Base-by-base conservation (phyloP, 2,329 filamentous ascomycete species). In the Cyphellophora europaea region DNA sequence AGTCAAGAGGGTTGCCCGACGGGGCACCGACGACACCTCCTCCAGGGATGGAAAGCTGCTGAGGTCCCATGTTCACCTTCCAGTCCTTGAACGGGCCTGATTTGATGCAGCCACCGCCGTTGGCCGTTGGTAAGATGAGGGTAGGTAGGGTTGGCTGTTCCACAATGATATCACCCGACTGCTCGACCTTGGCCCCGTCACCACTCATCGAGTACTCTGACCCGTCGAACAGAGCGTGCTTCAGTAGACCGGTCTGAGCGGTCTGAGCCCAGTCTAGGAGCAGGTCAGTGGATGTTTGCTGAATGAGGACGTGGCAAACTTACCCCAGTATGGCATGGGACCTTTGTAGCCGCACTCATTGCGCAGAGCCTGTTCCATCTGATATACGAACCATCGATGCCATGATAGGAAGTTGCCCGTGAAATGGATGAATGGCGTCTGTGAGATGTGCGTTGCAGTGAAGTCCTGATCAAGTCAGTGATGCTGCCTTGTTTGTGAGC, bases 171-270 rank as follows among this genome's bases (percentile, higher is more conserved):
- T 27, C 31, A 13, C 19, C 19, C 10, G n/a, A n/a, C 17, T 33
- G 17, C 19, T 21, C 11, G 27, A 61, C 47, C 33, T 53, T 52
- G 5, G 40, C 59, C 3, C 67, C 66, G 44, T 69, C 63, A 8
- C 66, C 65, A 4, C 57, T 58, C 44, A 71, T 55, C 12, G 60
- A 65, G 5, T 53, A 56, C 1, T 56, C 60, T 35, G 58, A 65
- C n/a, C 69, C 68, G 41, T 72, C 65, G 40, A 69, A 70, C 35
- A 71, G 51, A 8, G 65, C 54, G 2, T 65, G 69, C 42, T 50
- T 58, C 27, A 54, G 44, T 30, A 62, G 49, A 5, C 30, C 30
- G n/a, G 52, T 49, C 6, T 43, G 38, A 19, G 57, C 55, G 30
- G 57, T 61, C 14, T 57, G 53, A 4, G 54, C 47, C 65, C 65